Evolutionary conservation across 306 rosid genomes (phyloP).

Genomic region (Inga laurina): DNA sequence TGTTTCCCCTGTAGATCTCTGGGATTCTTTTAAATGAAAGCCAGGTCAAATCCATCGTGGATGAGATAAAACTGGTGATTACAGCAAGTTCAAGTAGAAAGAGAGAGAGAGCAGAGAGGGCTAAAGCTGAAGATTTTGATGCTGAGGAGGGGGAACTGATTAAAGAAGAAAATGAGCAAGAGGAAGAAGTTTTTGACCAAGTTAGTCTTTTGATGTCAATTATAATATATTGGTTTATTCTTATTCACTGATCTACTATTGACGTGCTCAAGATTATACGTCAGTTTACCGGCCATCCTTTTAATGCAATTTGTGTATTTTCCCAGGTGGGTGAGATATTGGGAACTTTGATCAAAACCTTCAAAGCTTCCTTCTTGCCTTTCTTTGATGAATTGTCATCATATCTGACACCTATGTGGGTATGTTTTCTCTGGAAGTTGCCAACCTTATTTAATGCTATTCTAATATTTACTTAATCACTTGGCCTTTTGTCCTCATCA

Average conservation of each 20-base stretch:
- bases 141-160: constrained; percentile 90
- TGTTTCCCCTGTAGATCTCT: constrained; percentile 58
- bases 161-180: constrained; percentile 98
- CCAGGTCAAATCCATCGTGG: constrained; percentile 85
- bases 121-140: constrained; percentile 96
- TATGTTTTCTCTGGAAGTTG: constrained; percentile 47
- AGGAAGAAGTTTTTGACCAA: constrained; percentile 99
- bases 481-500: background rate
- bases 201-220: constrained; percentile 57
- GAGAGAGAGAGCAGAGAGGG: constrained; percentile 82
- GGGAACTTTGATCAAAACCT: constrained; percentile 97
- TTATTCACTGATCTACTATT: background rate
- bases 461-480: background rate
- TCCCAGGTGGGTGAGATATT: constrained; percentile 93
- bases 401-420: constrained; percentile 99
- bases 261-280: background rate
- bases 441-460: background rate
- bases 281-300: constrained; percentile 19
- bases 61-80: constrained; percentile 89
- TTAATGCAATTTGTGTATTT: constrained; percentile 16
- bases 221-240: background rate
- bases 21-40: constrained; percentile 87
- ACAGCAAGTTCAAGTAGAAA: constrained; percentile 96
- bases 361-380: constrained; percentile 92
- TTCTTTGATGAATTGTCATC: constrained; percentile 92